Evolutionary conservation across 257 asterid species (phyloP).

Genomic region (Ajuga chamaepitys): DNA sequence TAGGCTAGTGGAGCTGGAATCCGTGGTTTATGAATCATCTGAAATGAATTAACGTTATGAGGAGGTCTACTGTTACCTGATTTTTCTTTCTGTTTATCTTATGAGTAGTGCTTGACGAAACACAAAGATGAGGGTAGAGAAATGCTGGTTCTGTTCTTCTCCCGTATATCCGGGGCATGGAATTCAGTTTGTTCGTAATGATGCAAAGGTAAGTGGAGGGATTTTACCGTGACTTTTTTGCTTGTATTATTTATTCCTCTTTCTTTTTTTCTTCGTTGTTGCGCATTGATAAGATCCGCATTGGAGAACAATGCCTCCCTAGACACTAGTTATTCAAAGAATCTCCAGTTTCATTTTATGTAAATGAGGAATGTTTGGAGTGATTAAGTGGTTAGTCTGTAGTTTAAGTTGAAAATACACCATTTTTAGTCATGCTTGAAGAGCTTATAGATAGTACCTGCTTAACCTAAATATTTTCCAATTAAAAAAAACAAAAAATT

Average conservation of each 20-base stretch:
- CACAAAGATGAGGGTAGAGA: constrained; percentile 76
- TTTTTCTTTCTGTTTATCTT: not conserved
- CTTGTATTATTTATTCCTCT: not conserved
- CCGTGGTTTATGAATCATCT: no score
- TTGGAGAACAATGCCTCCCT: not conserved
- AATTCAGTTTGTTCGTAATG: constrained; percentile 82
- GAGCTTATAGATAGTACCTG: no score
- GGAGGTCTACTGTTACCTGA: not conserved
- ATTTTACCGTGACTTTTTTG: no score
- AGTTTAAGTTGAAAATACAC: no score
- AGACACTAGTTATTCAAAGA: not conserved
- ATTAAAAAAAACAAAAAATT: no score
- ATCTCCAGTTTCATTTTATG: not conserved
- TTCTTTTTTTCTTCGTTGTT: not conserved
- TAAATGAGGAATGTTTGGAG: not conserved
- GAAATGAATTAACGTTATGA: no score
- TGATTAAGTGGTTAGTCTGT: no score
- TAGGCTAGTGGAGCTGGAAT: not conserved
- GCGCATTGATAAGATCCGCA: not conserved
- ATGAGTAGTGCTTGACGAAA: constrained; percentile 6
- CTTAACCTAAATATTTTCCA: no score
- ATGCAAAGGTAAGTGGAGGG: constrained; percentile 87
- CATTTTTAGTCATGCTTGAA: no score
- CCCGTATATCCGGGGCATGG: constrained; percentile 84
- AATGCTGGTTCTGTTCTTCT: constrained; percentile 93